These are phyloP conservation scores for Nitzschia putrida DNA, from an alignment of 108 stramenopile species.

Conservation along the genomic window DNA sequence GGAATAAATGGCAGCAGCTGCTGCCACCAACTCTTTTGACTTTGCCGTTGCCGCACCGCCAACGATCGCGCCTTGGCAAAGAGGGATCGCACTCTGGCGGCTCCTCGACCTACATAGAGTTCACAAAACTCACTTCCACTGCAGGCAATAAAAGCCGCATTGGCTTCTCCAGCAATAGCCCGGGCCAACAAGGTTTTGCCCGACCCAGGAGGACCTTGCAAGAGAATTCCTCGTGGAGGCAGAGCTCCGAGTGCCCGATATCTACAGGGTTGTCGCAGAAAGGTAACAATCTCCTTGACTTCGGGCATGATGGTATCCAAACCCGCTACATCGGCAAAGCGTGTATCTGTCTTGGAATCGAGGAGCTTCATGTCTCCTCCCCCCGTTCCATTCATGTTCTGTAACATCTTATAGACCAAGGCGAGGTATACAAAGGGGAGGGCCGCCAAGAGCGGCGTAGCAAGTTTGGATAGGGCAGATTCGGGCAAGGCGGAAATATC, in stretches of 20 bases:
- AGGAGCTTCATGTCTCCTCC: slow-evolving; percentile 3
- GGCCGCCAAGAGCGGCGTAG: slow-evolving; percentile 58
- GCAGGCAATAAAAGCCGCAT: slow-evolving; percentile 73
- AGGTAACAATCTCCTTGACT: slow-evolving; percentile 85
- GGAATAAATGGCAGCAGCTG: not conserved
- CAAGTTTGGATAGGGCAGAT: slow-evolving; percentile 43
- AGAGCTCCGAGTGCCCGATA: slow-evolving; percentile 61
- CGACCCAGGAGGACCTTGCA: slow-evolving; percentile 81
- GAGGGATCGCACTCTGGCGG: slow-evolving; percentile 82
- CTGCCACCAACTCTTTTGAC: slow-evolving; percentile 1
- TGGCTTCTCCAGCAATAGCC: slow-evolving; percentile 80
- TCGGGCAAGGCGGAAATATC: slow-evolving; percentile 64
- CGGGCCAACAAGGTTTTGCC: slow-evolving; percentile 84
- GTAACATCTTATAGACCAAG: slow-evolving; percentile 74
- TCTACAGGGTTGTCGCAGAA: slow-evolving; percentile 52
- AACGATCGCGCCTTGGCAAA: slow-evolving; percentile 70
- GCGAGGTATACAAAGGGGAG: slow-evolving; percentile 82
- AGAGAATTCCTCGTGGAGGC: slow-evolving; percentile 73
- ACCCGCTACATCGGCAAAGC: slow-evolving; percentile 93
- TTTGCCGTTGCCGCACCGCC: slow-evolving; percentile 37
- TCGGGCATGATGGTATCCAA: slow-evolving; percentile 79
- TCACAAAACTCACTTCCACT: slow-evolving; percentile 83
- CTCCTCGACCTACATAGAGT: slow-evolving; percentile 79
- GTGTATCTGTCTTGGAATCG: slow-evolving; percentile 32
- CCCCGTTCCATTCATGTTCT: slow-evolving; percentile 21